phyloP scores from a whole-genome alignment of 768 basidiomycete species.

The Xanthoconium purpureum region DNA sequence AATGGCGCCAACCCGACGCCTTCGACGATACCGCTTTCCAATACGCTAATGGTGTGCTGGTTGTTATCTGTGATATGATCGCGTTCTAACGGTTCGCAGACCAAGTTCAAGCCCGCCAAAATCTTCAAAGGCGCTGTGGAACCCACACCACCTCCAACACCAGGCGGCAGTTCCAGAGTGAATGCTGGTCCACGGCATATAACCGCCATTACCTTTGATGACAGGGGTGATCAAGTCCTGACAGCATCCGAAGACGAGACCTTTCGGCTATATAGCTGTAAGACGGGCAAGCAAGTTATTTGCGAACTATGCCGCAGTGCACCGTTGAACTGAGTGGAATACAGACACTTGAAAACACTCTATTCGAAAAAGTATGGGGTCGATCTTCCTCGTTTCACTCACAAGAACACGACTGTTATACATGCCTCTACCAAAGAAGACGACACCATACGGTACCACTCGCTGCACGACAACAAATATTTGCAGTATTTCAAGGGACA shows the following conservation, averaged over 20 bases:
- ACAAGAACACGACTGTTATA: conserved; percentile 79
- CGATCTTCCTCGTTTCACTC: conserved; percentile 91
- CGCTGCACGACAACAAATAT: conserved; percentile 94
- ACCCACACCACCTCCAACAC: conserved; percentile 46
- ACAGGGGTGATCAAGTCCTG: conserved; percentile 80
- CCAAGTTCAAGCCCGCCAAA: conserved; percentile 81
- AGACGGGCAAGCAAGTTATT: conserved; percentile 86
- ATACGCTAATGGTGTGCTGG: conserved; percentile 47
- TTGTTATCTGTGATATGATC: not conserved
- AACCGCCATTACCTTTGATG: conserved; percentile 88
- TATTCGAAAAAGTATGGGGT: conserved; percentile 97
- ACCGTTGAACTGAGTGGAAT: conserved; percentile 27
- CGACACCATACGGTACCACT: conserved; percentile 92
- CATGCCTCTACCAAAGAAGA: conserved; percentile 95
- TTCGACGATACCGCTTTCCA: conserved; percentile 43
- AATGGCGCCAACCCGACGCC: conserved; percentile 31
- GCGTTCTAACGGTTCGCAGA: conserved; percentile 37
- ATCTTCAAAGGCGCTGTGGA: conserved; percentile 83
- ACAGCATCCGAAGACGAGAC: conserved; percentile 92
- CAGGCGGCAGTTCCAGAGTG: conserved; percentile 36
- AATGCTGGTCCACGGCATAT: conserved; percentile 64
- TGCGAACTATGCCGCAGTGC: conserved; percentile 10
- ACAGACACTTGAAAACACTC: conserved; percentile 70
- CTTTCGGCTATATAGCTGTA: conserved; percentile 84
- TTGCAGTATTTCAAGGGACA: conserved; percentile 95